Conservation (phyloP, 2,329 filamentous ascomycete genomes). For the Teratosphaeria pseudoeucalypti region DNA sequence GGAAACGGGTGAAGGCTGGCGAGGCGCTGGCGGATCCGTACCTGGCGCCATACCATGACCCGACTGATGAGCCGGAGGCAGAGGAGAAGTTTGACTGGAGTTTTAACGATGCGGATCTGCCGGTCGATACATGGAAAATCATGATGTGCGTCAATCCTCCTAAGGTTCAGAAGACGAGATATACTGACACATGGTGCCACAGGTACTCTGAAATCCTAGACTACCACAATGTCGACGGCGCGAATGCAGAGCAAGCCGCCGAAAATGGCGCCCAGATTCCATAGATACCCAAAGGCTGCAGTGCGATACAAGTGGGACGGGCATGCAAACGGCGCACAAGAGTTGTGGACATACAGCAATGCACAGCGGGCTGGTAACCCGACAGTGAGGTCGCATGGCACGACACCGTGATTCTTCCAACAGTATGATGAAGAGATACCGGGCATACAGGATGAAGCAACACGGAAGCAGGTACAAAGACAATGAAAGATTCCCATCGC, state of each 20-base stretch:
- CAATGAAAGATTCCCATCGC: not conserved
- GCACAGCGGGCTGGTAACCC: not conserved
- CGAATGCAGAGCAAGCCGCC: conserved; percentile 17
- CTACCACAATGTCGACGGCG: conserved; percentile 80
- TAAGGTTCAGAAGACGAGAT: not conserved
- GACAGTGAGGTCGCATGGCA: not conserved
- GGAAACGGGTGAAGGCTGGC: conserved; percentile 79
- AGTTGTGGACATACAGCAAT: not conserved
- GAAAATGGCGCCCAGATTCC: conserved; percentile 5
- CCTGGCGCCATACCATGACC: conserved; percentile 91
- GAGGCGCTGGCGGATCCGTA: conserved; percentile 87
- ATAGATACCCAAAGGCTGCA: not conserved
- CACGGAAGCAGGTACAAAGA: not conserved
- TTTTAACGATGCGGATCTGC: conserved; percentile 95
- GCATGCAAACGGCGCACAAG: not conserved
- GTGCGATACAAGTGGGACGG: not conserved
- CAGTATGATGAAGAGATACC: not conserved
- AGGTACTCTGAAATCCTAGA: conserved; percentile 99
- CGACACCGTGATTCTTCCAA: not conserved
- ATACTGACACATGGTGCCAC: conserved; percentile 8
- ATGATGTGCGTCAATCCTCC: conserved; percentile 70
- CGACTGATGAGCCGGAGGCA: conserved; percentile 87
- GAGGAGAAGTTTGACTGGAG: conserved; percentile 99
- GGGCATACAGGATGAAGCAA: not conserved
- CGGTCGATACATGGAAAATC: conserved; percentile 99